Evolutionary conservation across 495 filamentous ascomycete genomes (phyloP).

Genomic region (Oleoguttula mirabilis): DNA sequence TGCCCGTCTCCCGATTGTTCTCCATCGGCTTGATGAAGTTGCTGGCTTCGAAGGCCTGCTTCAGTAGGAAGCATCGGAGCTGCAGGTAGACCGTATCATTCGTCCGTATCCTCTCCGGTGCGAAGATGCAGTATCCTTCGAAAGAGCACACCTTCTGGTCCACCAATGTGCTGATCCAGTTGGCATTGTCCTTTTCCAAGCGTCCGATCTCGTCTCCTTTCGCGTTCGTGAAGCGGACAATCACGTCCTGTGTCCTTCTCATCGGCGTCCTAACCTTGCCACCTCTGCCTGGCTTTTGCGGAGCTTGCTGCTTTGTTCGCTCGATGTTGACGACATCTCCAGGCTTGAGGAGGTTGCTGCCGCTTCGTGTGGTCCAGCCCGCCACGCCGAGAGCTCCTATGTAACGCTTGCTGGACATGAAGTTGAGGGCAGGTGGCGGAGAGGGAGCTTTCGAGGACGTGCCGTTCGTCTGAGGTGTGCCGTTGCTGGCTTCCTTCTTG

Average conservation of each 20-base stretch:
- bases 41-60: slow-evolving; percentile 54
- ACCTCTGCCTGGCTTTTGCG: slow-evolving; percentile 35
- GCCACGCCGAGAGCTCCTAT: slow-evolving; percentile 85
- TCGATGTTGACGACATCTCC: slow-evolving; percentile 76
- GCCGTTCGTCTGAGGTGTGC: not conserved
- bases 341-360: slow-evolving; percentile 56
- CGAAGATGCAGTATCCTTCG: slow-evolving; percentile 81
- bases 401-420: slow-evolving; percentile 57
- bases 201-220: slow-evolving; percentile 75
- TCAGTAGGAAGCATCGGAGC: slow-evolving; percentile 63
- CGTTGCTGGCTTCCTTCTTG: slow-evolving; percentile 12
- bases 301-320: slow-evolving; percentile 58
- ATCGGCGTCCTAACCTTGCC: slow-evolving; percentile 38
- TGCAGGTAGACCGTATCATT: slow-evolving; percentile 92
- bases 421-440: slow-evolving; percentile 3
- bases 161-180: slow-evolving; percentile 85
- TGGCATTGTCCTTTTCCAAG: slow-evolving; percentile 79
- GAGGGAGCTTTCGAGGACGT: not conserved
- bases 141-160: slow-evolving; percentile 86
- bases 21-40: slow-evolving; percentile 44
- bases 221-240: slow-evolving; percentile 84
- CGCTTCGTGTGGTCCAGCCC: slow-evolving; percentile 87
- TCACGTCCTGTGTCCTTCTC: slow-evolving; percentile 52
- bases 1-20: slow-evolving; percentile 56
- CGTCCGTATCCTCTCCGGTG: slow-evolving; percentile 68